Conservation (phyloP, 1,284 basidiomycete genomes). For the Rhodotorula sp. region DNA sequence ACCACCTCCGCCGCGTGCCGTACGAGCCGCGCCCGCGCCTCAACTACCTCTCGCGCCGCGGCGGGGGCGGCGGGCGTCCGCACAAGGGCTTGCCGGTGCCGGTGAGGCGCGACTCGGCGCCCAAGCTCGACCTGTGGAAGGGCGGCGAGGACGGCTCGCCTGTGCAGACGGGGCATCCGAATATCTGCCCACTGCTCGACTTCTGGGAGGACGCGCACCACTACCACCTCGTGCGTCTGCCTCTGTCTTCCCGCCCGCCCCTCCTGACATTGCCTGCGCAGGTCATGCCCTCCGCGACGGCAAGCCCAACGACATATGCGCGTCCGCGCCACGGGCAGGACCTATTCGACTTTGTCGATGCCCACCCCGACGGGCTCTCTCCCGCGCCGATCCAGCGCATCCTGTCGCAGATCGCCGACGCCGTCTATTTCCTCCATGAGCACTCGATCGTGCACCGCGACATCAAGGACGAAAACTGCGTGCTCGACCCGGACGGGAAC, state of each 20-base stretch:
- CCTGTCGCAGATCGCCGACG: slow-evolving; percentile 91
- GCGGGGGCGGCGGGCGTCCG: not conserved
- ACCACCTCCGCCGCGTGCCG: slow-evolving; percentile 73
- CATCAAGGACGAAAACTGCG: slow-evolving; percentile 96
- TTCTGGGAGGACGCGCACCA: slow-evolving; percentile 98
- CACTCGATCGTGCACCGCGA: slow-evolving; percentile 96
- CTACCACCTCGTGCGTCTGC: slow-evolving; percentile 75
- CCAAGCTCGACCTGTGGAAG: slow-evolving; percentile 28
- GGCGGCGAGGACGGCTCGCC: slow-evolving; percentile 22
- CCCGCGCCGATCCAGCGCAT: slow-evolving; percentile 76
- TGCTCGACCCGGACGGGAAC: slow-evolving; percentile 57
- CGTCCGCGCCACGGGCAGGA: slow-evolving; percentile 60
- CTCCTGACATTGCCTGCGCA: not conserved
- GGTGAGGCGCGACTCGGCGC: slow-evolving; percentile 29
- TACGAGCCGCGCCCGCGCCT: slow-evolving; percentile 60
- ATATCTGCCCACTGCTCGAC: slow-evolving; percentile 89
- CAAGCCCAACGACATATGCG: slow-evolving; percentile 46
- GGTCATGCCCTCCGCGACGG: slow-evolving; percentile 37
- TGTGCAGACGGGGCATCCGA: slow-evolving; percentile 70
- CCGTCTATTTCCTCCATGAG: slow-evolving; percentile 83
- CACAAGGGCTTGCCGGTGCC: not conserved
- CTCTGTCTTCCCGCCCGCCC: not conserved
- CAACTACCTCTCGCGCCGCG: slow-evolving; percentile 9
- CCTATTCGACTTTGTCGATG: slow-evolving; percentile 93
- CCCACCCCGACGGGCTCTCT: slow-evolving; percentile 80